Evolutionary conservation across 306 rosid genomes (phyloP).

Genomic region (Trichosanthes truncata): DNA sequence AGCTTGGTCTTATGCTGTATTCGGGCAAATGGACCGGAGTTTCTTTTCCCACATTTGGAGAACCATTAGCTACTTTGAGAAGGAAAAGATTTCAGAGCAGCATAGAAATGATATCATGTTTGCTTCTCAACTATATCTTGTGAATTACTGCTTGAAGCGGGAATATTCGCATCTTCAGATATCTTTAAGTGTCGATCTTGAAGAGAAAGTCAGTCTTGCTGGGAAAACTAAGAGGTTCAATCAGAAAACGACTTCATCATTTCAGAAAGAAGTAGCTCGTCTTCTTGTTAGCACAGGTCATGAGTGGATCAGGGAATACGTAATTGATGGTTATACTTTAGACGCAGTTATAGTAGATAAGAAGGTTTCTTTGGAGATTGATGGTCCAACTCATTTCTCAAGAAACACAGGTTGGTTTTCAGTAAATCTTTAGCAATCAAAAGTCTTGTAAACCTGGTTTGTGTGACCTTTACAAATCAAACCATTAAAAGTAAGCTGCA

Average conservation of each 20-base stretch:
- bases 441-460: neutral
- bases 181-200: conserved; percentile 44
- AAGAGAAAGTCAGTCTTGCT: conserved; percentile 48
- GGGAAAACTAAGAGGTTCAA: conserved; percentile 73
- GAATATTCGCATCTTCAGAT: conserved; percentile 68
- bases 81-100: conserved; percentile 70
- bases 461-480: neutral
- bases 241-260: conserved; percentile 56
- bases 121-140: conserved; percentile 80
- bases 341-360: conserved; percentile 71
- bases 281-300: conserved; percentile 79
- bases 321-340: conserved; percentile 60
- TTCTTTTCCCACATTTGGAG: conserved; percentile 61
- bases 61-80: conserved; percentile 53
- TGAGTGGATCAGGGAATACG: conserved; percentile 69
- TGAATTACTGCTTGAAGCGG: conserved; percentile 80
- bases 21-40: conserved; percentile 55
- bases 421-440: neutral
- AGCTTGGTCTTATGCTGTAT: conserved; percentile 90
- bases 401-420: conserved; percentile 62
- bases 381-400: conserved; percentile 97
- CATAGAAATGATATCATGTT: conserved; percentile 77
- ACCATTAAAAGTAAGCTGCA: neutral
- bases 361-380: conserved; percentile 87
- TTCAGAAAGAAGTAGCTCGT: conserved; percentile 83